Percentiles rank a stretch among this genome's conserved stretches.
Conservation (phyloP, 352 stramenopile genomes). For the Globisporangium camurandrum region DNA sequence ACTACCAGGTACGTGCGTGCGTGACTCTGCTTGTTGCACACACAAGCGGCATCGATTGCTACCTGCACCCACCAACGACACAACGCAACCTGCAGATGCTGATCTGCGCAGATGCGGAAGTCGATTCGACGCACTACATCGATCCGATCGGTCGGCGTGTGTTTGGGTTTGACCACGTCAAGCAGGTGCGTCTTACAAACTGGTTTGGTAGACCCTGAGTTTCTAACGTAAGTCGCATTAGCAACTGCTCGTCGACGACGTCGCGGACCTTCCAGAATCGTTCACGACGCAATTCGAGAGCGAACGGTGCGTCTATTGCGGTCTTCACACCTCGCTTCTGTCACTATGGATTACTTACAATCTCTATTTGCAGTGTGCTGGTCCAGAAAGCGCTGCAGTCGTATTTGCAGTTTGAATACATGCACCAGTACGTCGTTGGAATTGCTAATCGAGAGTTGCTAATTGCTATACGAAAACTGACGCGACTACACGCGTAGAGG, state of each 20-base stretch:
- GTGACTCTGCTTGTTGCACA: too few species aligned
- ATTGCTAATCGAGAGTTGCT: slow-evolving; percentile 3
- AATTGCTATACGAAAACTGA: neutral
- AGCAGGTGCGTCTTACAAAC: slow-evolving; percentile 38
- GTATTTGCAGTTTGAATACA: slow-evolving; percentile 84
- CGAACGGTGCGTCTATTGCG: slow-evolving; percentile 38
- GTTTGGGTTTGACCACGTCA: slow-evolving; percentile 85
- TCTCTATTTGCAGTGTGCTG: slow-evolving; percentile 18
- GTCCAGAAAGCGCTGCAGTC: slow-evolving; percentile 69
- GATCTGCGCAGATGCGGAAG: slow-evolving; percentile 73
- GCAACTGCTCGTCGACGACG: slow-evolving; percentile 43
- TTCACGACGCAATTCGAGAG: slow-evolving; percentile 49
- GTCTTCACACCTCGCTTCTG: slow-evolving; percentile 1
- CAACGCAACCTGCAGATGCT: slow-evolving; percentile 63
- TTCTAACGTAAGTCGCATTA: too few species aligned
- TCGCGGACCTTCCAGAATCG: slow-evolving; percentile 30
- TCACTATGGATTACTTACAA: neutral
- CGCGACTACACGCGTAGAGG: slow-evolving; percentile 35
- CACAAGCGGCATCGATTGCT: too few species aligned
- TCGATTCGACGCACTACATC: slow-evolving; percentile 81
- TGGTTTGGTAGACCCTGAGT: too few species aligned
- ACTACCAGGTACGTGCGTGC: slow-evolving; percentile 55
- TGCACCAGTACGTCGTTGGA: slow-evolving; percentile 36
- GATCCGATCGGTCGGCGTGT: slow-evolving; percentile 69
- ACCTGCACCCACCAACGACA: too few species aligned